Evolutionary conservation across 2,329 filamentous ascomycete genomes (phyloP).

Genomic region (Pseudocercospora pini-densiflorae): DNA sequence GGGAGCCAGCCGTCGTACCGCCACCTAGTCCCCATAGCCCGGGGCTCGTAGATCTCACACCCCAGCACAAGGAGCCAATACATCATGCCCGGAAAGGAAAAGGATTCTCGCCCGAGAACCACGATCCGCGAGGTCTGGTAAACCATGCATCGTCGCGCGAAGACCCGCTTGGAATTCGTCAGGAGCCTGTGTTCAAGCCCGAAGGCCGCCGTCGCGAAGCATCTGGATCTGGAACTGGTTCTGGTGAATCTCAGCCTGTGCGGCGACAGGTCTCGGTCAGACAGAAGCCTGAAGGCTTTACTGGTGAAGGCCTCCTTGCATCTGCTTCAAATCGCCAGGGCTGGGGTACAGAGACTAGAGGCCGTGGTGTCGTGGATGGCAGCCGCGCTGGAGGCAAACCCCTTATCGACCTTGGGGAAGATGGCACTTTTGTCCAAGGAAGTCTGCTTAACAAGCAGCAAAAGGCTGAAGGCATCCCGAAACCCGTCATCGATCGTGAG

Average conservation of each 20-base stretch:
- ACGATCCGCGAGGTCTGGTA: constrained; percentile 15
- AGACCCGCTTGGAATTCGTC: constrained; percentile 24
- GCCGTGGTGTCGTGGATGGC: constrained; percentile 52
- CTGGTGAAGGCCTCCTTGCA: constrained; percentile 50
- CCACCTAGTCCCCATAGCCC: constrained; percentile 14
- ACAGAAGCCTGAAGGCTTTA: constrained; percentile 43
- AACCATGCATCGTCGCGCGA: constrained; percentile 20
- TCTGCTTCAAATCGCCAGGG: constrained; percentile 42
- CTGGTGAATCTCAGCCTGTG: constrained; percentile 1
- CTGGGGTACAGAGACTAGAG: constrained; percentile 44
- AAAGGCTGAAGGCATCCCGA: constrained; percentile 36
- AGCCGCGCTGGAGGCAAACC: constrained; percentile 48
- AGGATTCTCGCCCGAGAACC: constrained; percentile 20
- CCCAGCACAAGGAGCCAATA: constrained; percentile 26
- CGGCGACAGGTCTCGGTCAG: constrained; percentile 7
- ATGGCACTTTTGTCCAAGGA: constrained; percentile 49
- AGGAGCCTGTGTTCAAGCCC: constrained; percentile 23
- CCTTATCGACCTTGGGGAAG: constrained; percentile 49
- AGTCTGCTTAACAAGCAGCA: constrained; percentile 54
- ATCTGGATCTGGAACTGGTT: not conserved
- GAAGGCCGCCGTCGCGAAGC: constrained; percentile 18
- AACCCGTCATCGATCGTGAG: constrained; percentile 45
- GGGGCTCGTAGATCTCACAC: constrained; percentile 22
- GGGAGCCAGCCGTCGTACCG: not conserved
- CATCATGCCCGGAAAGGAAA: constrained; percentile 25